Evolutionary conservation across 2,329 filamentous ascomycete species (phyloP).

Genomic region (Pseudogymnoascus sp.): DNA sequence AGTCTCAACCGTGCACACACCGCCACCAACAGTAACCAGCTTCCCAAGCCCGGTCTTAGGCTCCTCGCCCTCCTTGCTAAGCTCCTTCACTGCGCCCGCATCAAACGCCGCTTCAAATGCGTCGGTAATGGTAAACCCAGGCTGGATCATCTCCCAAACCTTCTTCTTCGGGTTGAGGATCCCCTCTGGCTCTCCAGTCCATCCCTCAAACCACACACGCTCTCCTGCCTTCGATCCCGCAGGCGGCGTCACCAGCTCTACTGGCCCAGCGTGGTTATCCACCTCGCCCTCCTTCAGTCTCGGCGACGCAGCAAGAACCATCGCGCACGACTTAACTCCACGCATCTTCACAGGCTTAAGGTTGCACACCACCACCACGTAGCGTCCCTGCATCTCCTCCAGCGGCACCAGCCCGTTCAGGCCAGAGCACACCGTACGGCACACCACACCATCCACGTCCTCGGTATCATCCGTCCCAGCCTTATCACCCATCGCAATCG

Average conservation of each 20-base stretch:
- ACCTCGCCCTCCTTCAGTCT: constrained; percentile 70
- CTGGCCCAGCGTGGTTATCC: constrained; percentile 77
- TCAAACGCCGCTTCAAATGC: constrained; percentile 79
- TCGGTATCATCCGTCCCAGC: constrained; percentile 79
- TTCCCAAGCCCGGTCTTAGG: constrained; percentile 40
- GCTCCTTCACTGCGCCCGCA: constrained; percentile 63
- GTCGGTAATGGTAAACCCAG: constrained; percentile 86
- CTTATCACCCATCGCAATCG: constrained; percentile 86
- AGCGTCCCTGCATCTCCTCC: constrained; percentile 93
- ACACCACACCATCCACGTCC: constrained; percentile 84
- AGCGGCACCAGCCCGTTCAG: constrained; percentile 88
- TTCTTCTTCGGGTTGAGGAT: constrained; percentile 99
- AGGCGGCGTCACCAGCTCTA: constrained; percentile 85
- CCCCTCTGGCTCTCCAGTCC: constrained; percentile 85
- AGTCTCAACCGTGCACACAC: constrained; percentile 73
- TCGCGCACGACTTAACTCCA: constrained; percentile 69
- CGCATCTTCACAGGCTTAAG: constrained; percentile 99
- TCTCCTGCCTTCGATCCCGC: constrained; percentile 72
- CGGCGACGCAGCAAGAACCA: constrained; percentile 96
- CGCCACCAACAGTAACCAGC: constrained; percentile 63
- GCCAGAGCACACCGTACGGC: constrained; percentile 93
- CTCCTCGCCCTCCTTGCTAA: constrained; percentile 58
- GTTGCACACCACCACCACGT: constrained; percentile 93
- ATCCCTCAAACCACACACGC: constrained; percentile 87
- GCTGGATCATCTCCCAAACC: constrained; percentile 95